Evolutionary conservation across 2,329 filamentous ascomycete genomes (phyloP).

Genomic region (Neocucurbitaria cava): DNA sequence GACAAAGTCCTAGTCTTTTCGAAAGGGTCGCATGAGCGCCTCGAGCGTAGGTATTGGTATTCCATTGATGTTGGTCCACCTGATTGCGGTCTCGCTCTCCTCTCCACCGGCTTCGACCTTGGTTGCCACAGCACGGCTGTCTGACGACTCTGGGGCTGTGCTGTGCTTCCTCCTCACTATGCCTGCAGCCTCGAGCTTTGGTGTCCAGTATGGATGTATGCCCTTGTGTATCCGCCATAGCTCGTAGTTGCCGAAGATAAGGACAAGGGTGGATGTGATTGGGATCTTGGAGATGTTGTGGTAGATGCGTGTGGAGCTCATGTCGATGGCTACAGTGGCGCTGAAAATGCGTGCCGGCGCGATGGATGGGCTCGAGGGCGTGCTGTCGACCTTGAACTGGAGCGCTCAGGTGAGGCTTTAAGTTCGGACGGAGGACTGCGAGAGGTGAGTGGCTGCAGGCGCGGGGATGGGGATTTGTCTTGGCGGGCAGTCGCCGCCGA

Average conservation of each 20-base stretch:
- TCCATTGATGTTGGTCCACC: constrained; percentile 37
- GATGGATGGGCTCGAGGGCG: constrained; percentile 4
- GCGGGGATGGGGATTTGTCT: constrained; percentile 7
- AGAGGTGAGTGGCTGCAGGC: constrained; percentile 25
- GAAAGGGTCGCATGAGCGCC: constrained; percentile 20
- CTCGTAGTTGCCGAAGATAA: constrained; percentile 33
- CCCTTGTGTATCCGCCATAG: constrained; percentile 35
- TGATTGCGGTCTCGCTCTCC: constrained; percentile 18
- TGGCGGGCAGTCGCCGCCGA: constrained; percentile 22
- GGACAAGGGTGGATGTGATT: constrained; percentile 21
- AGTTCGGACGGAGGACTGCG: constrained; percentile 27
- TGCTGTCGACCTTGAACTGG: background rate
- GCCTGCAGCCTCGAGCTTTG: constrained; percentile 27
- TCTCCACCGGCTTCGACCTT: constrained; percentile 7
- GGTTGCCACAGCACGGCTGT: constrained; percentile 5
- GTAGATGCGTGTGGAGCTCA: constrained; percentile 20
- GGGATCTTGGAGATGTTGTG: constrained; percentile 17
- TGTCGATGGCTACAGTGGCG: constrained; percentile 1
- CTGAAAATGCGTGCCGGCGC: constrained; percentile 1
- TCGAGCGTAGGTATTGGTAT: constrained; percentile 38
- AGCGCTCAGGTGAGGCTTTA: constrained; percentile 4
- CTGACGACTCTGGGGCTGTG: constrained; percentile 6
- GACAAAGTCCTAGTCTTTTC: constrained; percentile 13
- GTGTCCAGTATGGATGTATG: constrained; percentile 37
- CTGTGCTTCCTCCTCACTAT: constrained; percentile 16